Base-by-base conservation (phyloP, 2,329 filamentous ascomycete species). In the Bipolaris oryzae region DNA sequence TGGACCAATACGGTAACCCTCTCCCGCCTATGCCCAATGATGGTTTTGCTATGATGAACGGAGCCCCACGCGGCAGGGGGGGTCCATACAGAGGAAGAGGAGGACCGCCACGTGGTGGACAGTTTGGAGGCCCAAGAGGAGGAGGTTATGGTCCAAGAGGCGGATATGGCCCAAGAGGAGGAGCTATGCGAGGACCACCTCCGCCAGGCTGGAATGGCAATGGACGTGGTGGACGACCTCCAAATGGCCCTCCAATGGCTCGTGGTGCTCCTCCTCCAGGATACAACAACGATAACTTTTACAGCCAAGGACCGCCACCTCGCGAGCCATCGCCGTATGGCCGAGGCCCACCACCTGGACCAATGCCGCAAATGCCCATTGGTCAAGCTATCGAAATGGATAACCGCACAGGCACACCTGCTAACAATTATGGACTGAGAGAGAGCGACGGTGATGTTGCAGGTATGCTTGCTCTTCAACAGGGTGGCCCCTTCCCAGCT, bases 301-400 rank as follows among this genome's bases (percentile, higher is more conserved):
- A 76, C 45, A 69, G 60, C 15, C 70, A 71, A 64, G 69, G 55
- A 9, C 78, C 81, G 2, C 78, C 76, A 11, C 74, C 75, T 20
- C 69, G 73, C 35, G 71, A 74, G 3, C 62, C 58, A 16, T 74
- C 74, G 18, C 75, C 74, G 10, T 80, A 80, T 55, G 74, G 71
- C n/a, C 81, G 86, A 60, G 87, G 85, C 9, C 86, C 87, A 15
- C 87, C 87, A 5, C 73, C 69, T 21, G 69, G 69, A 10, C 66
- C 66, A 9, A 68, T 69, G 62, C 73, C 76, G 13, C 49, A 46
- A 31, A 46, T 57, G 53, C 53, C 49, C 3, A 79, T 87, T 11
- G 87, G 87, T 9, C 88, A 89, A 69, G 87, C 89, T 2, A 84
- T 92, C 50, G 92, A 95, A 74, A 93, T 96, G 90, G 89, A 93